Evolutionary conservation across 345 rosid species (phyloP).

Genomic region (Ricinus communis): DNA sequence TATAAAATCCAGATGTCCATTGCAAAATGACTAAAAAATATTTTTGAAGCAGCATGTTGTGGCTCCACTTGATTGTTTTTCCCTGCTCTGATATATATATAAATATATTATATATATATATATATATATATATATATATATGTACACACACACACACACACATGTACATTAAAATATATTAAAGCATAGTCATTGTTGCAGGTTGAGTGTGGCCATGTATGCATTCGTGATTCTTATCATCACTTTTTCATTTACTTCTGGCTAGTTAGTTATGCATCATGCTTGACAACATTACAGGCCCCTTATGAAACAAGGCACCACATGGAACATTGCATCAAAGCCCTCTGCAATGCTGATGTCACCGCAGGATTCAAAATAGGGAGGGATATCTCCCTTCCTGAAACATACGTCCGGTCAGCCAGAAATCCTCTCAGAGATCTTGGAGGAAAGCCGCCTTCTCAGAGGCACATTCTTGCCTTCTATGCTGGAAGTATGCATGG

Average conservation of each 20-base stretch:
- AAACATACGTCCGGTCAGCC: constrained; percentile 87
- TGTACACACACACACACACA: no score
- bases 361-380: constrained; percentile 91
- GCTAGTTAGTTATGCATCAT: not conserved
- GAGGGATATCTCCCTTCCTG: constrained; percentile 90
- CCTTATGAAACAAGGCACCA: constrained; percentile 98
- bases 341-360: constrained; percentile 90
- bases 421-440: constrained; percentile 88
- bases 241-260: not conserved
- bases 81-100: not conserved
- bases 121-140: no score
- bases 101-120: not conserved
- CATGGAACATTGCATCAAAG: constrained; percentile 95
- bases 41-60: not conserved
- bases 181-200: not conserved
- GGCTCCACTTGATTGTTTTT: not conserved
- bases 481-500: constrained; percentile 91
- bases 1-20: not conserved
- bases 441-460: constrained; percentile 80
- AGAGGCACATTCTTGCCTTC: constrained; percentile 71
- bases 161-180: no score
- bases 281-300: constrained; percentile 49
- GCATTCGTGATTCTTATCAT: not conserved
- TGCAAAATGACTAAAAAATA: not conserved
- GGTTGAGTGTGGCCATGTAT: not conserved